Evolutionary conservation across 2,329 filamentous ascomycete genomes (phyloP).

Genomic region (Orbilia oligospora): DNA sequence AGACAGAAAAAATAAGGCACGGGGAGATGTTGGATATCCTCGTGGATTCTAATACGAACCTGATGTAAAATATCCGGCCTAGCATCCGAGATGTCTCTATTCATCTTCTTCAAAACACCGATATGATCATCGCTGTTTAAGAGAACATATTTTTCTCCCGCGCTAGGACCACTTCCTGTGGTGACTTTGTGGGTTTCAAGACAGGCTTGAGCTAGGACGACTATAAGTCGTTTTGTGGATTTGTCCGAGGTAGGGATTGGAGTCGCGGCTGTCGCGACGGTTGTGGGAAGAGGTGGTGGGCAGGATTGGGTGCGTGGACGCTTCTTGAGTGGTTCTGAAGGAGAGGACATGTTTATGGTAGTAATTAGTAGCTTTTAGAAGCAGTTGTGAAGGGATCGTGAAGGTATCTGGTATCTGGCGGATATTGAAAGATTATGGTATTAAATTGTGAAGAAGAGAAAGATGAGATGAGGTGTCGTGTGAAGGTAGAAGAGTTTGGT

Average conservation of each 20-base stretch:
- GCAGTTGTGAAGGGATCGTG: background rate
- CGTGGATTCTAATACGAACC: slow-evolving; percentile 73
- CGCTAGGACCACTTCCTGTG: slow-evolving; percentile 75
- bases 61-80: slow-evolving; percentile 98
- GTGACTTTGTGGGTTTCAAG: slow-evolving; percentile 97
- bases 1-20: too few species aligned
- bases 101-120: slow-evolving; percentile 99
- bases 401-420: background rate
- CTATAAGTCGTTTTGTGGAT: slow-evolving; percentile 90
- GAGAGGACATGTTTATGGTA: slow-evolving; percentile 61
- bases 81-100: slow-evolving; percentile 96
- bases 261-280: slow-evolving; percentile 91
- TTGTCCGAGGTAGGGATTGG: slow-evolving; percentile 89
- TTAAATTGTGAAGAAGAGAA: background rate
- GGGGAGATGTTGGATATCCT: slow-evolving; percentile 59
- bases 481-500: slow-evolving; percentile 19
- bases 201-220: slow-evolving; percentile 96
- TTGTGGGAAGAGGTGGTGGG: slow-evolving; percentile 90
- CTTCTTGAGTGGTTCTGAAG: slow-evolving; percentile 63
- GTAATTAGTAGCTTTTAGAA: background rate
- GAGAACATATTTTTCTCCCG: slow-evolving; percentile 96
- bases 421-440: background rate
- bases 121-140: slow-evolving; percentile 99
- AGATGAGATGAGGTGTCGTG: slow-evolving; percentile 30
- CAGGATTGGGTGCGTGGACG: slow-evolving; percentile 89